Percentiles rank a stretch among this genome's conserved stretches.
phyloP scores from a whole-genome alignment of 2,329 filamentous ascomycete genomes.

The Colletotrichum sp. region DNA sequence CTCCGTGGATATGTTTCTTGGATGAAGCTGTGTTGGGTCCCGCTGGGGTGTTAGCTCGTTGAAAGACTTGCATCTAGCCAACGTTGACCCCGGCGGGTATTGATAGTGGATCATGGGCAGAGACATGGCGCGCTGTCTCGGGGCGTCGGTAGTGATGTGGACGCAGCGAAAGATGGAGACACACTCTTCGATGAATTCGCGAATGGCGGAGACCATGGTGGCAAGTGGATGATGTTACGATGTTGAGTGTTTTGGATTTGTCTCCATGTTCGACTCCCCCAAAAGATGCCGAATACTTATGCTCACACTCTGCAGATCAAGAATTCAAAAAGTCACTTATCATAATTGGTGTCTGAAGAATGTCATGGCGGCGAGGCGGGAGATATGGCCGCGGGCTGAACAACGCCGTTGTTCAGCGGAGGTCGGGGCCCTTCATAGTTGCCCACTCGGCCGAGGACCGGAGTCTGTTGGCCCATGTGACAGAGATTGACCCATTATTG shows the following conservation, averaged over 20 bases:
- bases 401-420: neutral
- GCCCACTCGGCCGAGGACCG: neutral
- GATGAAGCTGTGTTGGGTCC: neutral
- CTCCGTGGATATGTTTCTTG: neutral
- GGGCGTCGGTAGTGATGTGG: neutral
- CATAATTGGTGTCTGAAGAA: neutral
- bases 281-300: neutral
- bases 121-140: neutral
- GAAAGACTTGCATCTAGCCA: neutral
- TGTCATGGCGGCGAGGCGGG: accelerated
- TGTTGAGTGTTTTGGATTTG: neutral
- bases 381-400: neutral
- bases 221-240: neutral
- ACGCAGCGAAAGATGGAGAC: neutral
- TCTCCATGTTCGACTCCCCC: accelerated
- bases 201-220: neutral
- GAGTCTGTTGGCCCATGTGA: neutral
- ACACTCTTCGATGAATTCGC: neutral
- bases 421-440: neutral
- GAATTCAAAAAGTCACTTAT: neutral
- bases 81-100: neutral
- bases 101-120: neutral
- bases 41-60: neutral
- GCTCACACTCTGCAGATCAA: neutral
- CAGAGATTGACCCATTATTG: neutral